Evolutionary conservation across 495 filamentous ascomycete genomes (phyloP), one percentile per base, ranked within the genome.

Genomic region (Hypoxylon fragiforme): DNA sequence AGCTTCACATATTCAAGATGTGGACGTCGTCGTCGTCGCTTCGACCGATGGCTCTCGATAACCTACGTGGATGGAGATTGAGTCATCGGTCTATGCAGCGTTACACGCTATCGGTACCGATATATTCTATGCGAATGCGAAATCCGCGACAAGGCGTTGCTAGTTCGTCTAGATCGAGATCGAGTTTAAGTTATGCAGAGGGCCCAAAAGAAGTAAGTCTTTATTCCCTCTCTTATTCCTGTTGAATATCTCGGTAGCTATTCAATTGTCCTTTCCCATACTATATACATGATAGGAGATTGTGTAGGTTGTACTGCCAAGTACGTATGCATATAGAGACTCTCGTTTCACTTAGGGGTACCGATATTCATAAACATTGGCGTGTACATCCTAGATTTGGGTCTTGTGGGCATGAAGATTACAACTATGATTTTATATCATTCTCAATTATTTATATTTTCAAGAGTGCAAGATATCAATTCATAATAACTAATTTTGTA

Each of bases 401-500:
- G n/a, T n/a, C n/a, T n/a, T n/a, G n/a, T n/a, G n/a, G n/a, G n/a
- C n/a, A n/a, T n/a, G n/a, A n/a, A n/a, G n/a, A n/a, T n/a, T n/a
- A n/a, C n/a, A n/a, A n/a, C n/a, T n/a, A n/a, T n/a, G n/a, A n/a
- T 34, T 34, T 3, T 34, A 3, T 34, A 34, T 34, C 31, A 34
- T n/a, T 5, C n/a, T 34, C n/a, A 13, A 34, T 3, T 3, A 7
- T n/a, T 12, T n/a, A 34, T 34, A n/a, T 7, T n/a, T n/a, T n/a
- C n/a, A n/a, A n/a, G n/a, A n/a, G n/a, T n/a, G n/a, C n/a, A n/a
- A n/a, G n/a, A n/a, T 7, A 8, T 13, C 12, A 7, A 5, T 34
- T 34, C 31, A 31, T 51, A 50, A 53, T 67, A 42, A 66, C 12
- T 34, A 7, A 24, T n/a, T 26, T 9, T 3, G 48, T 40, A 92